Evolutionary conservation across 352 stramenopile species (phyloP).

Genomic region (Phytophthora europaea): DNA sequence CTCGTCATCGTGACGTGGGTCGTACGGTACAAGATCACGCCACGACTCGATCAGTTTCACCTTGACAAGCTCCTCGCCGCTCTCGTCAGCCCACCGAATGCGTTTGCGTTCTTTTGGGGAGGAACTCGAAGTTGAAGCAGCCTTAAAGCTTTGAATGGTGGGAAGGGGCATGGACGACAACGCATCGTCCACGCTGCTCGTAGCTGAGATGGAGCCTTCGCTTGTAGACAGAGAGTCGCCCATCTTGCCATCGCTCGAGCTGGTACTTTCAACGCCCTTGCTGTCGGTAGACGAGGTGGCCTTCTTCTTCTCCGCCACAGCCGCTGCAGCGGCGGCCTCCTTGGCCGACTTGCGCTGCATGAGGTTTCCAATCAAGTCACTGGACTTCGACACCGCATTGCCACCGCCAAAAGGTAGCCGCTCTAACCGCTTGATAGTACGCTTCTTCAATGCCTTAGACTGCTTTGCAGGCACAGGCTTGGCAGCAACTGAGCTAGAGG

Average conservation of each 20-base stretch:
- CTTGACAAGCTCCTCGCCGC: constrained; percentile 79
- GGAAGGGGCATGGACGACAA: constrained; percentile 67
- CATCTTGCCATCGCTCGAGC: constrained; percentile 23
- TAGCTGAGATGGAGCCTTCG: constrained; percentile 27
- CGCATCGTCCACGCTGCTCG: constrained; percentile 44
- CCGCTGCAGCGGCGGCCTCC: constrained; percentile 51
- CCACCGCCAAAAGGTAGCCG: constrained; percentile 71
- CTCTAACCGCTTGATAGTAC: constrained; percentile 84
- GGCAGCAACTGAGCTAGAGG: constrained; percentile 18
- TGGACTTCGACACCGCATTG: constrained; percentile 73
- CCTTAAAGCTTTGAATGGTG: constrained; percentile 88
- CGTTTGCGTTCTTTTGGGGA: constrained; percentile 57
- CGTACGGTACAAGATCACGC: constrained; percentile 77
- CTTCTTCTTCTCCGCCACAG: constrained; percentile 54
- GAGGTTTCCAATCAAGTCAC: constrained; percentile 84
- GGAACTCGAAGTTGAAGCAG: constrained; percentile 41
- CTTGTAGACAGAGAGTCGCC: constrained; percentile 23
- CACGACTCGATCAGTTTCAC: constrained; percentile 90
- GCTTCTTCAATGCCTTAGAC: constrained; percentile 66
- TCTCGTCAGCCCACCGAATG: constrained; percentile 88
- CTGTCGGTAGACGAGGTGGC: constrained; percentile 34
- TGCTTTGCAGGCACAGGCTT: constrained; percentile 35
- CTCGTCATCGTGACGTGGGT: constrained; percentile 68
- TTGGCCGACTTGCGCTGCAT: constrained; percentile 88
- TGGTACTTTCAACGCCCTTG: constrained; percentile 24